phyloP scores from a whole-genome alignment of 1,284 basidiomycete species.

The Cutaneotrichosporon arboriforme region DNA sequence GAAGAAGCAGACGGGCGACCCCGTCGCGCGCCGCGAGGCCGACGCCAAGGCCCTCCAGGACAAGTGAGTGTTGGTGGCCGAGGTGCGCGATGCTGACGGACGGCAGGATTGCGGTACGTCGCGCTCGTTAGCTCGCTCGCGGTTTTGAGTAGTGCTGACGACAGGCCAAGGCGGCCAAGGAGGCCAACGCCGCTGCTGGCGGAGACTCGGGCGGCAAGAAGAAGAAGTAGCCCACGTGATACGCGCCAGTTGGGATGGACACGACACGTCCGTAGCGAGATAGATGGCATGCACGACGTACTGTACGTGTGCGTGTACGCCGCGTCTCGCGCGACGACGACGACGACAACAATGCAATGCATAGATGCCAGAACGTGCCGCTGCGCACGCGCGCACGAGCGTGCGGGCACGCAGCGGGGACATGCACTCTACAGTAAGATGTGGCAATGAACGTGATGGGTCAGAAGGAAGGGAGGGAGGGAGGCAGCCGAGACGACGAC shows the following conservation, averaged over 20 bases:
- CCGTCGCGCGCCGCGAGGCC: slow-evolving; percentile 10
- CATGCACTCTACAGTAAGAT: not conserved
- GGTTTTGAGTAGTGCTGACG: not conserved
- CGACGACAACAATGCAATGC: slow-evolving; percentile 24
- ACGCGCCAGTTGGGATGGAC: too few species aligned
- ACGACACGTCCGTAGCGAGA: not conserved
- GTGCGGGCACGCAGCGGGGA: not conserved
- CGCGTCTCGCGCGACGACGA: too few species aligned
- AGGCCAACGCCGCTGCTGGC: slow-evolving; percentile 13
- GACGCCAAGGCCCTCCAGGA: slow-evolving; percentile 23
- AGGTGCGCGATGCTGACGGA: not conserved
- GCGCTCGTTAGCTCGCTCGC: too few species aligned
- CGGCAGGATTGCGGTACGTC: not conserved
- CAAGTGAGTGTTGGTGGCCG: slow-evolving; percentile 27
- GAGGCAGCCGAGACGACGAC: too few species aligned
- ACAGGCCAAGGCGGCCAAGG: slow-evolving; percentile 18
- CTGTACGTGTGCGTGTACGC: too few species aligned
- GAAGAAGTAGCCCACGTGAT: slow-evolving; percentile 22
- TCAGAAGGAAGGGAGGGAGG: too few species aligned
- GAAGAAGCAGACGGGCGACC: slow-evolving; percentile 20
- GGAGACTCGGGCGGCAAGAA: not conserved
- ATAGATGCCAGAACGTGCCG: slow-evolving; percentile 10
- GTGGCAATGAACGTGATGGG: too few species aligned
- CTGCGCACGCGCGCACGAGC: not conserved
- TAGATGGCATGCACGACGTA: too few species aligned